Base-by-base conservation (phyloP, 2,329 filamentous ascomycete species). In the Catunica adiposa region DNA sequence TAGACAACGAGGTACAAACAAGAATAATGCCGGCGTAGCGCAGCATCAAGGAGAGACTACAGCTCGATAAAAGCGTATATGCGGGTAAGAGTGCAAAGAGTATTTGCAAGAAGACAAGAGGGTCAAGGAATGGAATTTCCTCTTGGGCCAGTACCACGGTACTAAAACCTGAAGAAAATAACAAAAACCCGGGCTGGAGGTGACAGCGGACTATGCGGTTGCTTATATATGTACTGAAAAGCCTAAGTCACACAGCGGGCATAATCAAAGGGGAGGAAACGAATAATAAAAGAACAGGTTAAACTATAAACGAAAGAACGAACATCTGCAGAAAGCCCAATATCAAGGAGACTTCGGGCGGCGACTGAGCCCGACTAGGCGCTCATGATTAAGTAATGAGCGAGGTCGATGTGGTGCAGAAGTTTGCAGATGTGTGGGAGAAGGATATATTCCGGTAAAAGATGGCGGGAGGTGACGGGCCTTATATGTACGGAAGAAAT, bases 401-500 rank as follows among this genome's bases (percentile, higher is more conserved):
- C 29, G 23, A 44, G 31, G 37, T 52, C 42, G 31, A 54, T 22
- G 26, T 44, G 34, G 23, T 50, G 51, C 51, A 51, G 26, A 40
- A 25, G 42, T n/a, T 37, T 51, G 52, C 53, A 58, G 56, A 58
- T 55, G 53, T 17, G 40, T 20, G 55, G 31, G 15, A 55, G 56
- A 47, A 52, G 11, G 44, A 25, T 23, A 8, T 6, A 20, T 15
- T n/a, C n/a, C 20, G 3, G 23, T 25, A 14, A 26, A 54, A 53
- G 22, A 20, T 23, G 23, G 53, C 51, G 57, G 50, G 55, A 26
- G 37, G 31, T 26, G 20, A 11, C 44, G 40, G 17, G 37, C 29
- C 60, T 61, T 61, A 62, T 61, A 61, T 17, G 48, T 23, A 29
- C 9, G 25, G 11, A 20, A 31, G 26, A 31, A 47, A 22, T 22